Evolutionary conservation across 2,329 filamentous ascomycete species (phyloP).

Genomic region (Lithohypha guttulata): DNA sequence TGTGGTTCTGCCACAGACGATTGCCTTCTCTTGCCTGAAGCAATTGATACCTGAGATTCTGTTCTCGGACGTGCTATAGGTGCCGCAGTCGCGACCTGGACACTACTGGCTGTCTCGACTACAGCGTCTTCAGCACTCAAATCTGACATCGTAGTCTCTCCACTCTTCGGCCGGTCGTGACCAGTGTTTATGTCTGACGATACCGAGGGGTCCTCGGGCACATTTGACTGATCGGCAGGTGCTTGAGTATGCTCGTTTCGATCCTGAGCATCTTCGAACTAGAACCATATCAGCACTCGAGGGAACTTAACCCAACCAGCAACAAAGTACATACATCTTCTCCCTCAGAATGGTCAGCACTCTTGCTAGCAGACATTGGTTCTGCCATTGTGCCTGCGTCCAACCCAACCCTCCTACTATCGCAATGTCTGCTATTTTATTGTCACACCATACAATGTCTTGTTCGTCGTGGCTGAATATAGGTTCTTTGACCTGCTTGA

Average conservation of each 20-base stretch:
- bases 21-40: constrained; percentile 5
- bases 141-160: constrained; percentile 2
- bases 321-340: constrained; percentile 1
- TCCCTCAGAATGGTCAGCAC: constrained; percentile 6
- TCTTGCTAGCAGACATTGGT: constrained; percentile 1
- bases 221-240: background rate
- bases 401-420: background rate
- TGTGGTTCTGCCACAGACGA: background rate
- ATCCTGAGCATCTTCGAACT: constrained; percentile 10
- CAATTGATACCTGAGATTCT: constrained; percentile 5
- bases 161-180: constrained; percentile 6
- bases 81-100: background rate
- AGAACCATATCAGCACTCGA: background rate
- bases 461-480: background rate
- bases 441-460: background rate
- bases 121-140: background rate
- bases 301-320: too few relatives aligned
- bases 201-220: constrained; percentile 1
- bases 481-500: background rate
- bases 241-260: background rate
- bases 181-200: background rate
- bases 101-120: constrained; percentile 1
- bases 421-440: background rate
- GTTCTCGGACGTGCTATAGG: background rate
- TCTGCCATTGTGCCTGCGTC: constrained; percentile 8